Evolutionary conservation across 2,329 filamentous ascomycete genomes (phyloP).

Genomic region (Colletotrichum abscissum): DNA sequence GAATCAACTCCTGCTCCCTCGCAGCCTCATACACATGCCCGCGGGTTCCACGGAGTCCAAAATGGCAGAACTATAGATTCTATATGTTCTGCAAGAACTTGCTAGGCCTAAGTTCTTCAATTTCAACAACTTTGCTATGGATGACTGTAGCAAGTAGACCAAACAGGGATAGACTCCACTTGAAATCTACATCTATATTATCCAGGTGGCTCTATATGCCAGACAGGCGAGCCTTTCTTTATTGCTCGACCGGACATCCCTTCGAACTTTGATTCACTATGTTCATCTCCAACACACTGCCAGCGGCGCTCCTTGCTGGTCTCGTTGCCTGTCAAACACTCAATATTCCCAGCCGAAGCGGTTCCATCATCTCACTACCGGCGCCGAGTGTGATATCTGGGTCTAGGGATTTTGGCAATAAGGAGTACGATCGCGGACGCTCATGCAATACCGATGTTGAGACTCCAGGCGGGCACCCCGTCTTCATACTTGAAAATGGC

Average conservation of each 20-base stretch:
- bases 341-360: slow-evolving; percentile 35
- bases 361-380: slow-evolving; percentile 34
- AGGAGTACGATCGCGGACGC: slow-evolving; percentile 35
- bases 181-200: too few relatives aligned
- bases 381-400: slow-evolving; percentile 32
- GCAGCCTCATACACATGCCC: neutral
- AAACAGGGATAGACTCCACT: too few relatives aligned
- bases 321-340: slow-evolving; percentile 32
- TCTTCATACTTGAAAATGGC: slow-evolving; percentile 62
- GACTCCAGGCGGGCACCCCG: slow-evolving; percentile 46
- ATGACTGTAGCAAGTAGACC: too few relatives aligned
- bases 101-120: too few relatives aligned
- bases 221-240: too few relatives aligned
- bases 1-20: neutral
- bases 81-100: too few relatives aligned
- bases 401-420: slow-evolving; percentile 31
- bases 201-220: too few relatives aligned
- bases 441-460: slow-evolving; percentile 34
- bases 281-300: neutral
- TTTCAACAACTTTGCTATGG: too few relatives aligned
- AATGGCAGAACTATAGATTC: neutral
- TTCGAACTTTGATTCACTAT: neutral
- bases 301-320: neutral
- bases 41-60: neutral
- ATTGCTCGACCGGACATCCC: too few relatives aligned